A percentile compares a stretch with the other conserved stretches of the same genome.
These are phyloP conservation scores for Pseudogymnoascus sp. DNA, from an alignment of 2,329 filamentous ascomycete genomes.

Conservation along the genomic window DNA sequence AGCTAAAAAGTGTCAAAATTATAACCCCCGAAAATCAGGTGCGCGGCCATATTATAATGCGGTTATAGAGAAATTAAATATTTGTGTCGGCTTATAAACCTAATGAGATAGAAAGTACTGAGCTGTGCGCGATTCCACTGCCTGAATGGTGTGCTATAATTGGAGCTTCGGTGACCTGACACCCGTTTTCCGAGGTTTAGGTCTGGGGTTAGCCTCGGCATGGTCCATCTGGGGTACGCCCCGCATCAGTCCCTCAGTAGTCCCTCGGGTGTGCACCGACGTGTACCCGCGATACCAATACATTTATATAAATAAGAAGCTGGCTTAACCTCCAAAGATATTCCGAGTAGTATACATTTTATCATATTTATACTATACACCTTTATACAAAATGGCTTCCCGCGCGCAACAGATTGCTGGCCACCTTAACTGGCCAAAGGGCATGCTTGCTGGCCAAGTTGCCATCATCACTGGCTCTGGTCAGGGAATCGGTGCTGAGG, in stretches of 20 bases:
- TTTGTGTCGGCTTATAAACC: background rate
- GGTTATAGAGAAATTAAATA: background rate
- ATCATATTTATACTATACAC: background rate
- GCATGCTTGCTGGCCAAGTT: constrained; percentile 69
- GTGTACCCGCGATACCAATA: background rate
- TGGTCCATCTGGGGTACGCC: background rate
- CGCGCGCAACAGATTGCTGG: constrained; percentile 63
- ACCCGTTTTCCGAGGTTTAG: background rate
- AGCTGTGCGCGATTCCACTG: background rate
- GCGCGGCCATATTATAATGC: background rate
- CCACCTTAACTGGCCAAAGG: constrained; percentile 75
- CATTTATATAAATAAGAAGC: background rate
- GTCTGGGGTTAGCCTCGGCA: background rate
- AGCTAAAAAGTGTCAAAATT: background rate
- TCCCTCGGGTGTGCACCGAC: background rate
- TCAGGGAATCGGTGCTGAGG: constrained; percentile 82
- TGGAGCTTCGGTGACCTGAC: constrained; percentile 3
- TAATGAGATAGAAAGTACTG: background rate
- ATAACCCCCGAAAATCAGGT: background rate
- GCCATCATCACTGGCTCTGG: constrained; percentile 83
- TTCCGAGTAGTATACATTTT: background rate
- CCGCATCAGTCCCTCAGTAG: background rate
- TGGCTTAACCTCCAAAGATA: background rate
- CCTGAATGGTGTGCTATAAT: background rate
- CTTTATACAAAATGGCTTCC: constrained; percentile 27